Percentiles rank a stretch among this genome's conserved stretches.
phyloP scores from a whole-genome alignment of 495 filamentous ascomycete species.

The Usnea hakonensis region DNA sequence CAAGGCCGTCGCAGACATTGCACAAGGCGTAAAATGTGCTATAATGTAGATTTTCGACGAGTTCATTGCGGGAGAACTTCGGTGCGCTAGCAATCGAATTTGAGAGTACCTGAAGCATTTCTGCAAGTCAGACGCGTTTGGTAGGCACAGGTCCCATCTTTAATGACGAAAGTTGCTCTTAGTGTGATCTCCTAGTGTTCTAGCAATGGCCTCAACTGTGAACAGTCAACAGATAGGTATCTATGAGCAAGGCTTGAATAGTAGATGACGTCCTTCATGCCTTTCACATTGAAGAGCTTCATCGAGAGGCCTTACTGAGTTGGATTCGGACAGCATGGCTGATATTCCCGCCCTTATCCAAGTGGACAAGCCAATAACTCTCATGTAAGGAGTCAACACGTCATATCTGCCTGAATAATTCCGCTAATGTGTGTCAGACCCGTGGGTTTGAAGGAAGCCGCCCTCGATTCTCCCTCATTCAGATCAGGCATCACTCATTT shows the following conservation, averaged over 20 bases:
- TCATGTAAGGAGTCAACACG: slow-evolving; percentile 38
- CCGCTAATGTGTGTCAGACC: slow-evolving; percentile 43
- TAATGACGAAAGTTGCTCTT: neutral
- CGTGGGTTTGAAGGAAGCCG: slow-evolving; percentile 88
- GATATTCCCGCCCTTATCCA: slow-evolving; percentile 16
- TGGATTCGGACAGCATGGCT: neutral
- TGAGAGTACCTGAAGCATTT: too few relatives aligned
- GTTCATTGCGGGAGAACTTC: neutral
- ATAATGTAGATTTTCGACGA: neutral
- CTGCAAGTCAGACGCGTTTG: too few relatives aligned
- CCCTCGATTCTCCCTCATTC: slow-evolving; percentile 92
- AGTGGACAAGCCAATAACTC: slow-evolving; percentile 47
- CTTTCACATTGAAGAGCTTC: neutral
- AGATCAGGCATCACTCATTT: slow-evolving; percentile 83
- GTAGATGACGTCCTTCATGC: neutral
- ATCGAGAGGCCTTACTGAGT: neutral
- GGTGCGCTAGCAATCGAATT: too few relatives aligned
- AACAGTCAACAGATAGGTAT: neutral
- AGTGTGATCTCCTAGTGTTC: neutral
- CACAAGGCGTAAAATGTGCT: neutral
- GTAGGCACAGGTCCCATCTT: too few relatives aligned
- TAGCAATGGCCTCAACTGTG: neutral
- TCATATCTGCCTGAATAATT: neutral
- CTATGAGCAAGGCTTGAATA: neutral
- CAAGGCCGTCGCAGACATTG: too few relatives aligned